Conservation (phyloP, 2,329 filamentous ascomycete genomes). For the Ambrosiella beaveri region DNA sequence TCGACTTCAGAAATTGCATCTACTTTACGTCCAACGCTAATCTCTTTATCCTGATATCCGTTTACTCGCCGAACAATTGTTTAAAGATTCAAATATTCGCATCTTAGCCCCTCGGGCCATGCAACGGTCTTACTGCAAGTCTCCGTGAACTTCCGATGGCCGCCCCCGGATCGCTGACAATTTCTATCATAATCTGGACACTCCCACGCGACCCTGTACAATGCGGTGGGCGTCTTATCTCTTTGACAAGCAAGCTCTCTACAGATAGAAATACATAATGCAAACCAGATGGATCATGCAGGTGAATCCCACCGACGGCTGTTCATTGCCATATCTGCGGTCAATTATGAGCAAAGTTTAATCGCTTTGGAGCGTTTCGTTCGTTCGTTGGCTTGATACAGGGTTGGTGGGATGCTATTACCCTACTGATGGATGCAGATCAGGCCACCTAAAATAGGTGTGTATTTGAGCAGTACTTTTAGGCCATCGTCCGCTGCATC, state of each 20-base stretch:
- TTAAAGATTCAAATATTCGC: background rate
- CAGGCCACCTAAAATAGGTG: background rate
- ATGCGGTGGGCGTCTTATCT: slow-evolving; percentile 6
- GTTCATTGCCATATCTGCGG: slow-evolving; percentile 7
- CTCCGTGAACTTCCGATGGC: background rate
- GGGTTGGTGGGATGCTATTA: no score
- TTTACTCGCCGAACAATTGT: background rate
- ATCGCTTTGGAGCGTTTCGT: background rate
- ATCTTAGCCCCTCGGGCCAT: background rate
- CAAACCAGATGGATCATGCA: slow-evolving; percentile 8
- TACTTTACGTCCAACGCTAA: background rate
- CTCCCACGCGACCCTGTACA: background rate
- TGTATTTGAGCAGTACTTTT: background rate
- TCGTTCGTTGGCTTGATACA: no score
- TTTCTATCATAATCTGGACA: background rate
- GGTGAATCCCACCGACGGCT: slow-evolving; percentile 3
- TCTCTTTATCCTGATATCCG: background rate
- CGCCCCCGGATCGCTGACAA: background rate
- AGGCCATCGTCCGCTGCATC: background rate
- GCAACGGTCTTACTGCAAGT: background rate
- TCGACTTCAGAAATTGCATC: background rate
- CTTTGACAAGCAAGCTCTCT: background rate
- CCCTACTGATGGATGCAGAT: background rate
- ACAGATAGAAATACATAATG: slow-evolving; percentile 13
- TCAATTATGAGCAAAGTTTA: background rate